These are phyloP conservation scores for Yamadazyma sp. DNA, from an alignment of 805 yeast genomes.

Conservation along the genomic window DNA sequence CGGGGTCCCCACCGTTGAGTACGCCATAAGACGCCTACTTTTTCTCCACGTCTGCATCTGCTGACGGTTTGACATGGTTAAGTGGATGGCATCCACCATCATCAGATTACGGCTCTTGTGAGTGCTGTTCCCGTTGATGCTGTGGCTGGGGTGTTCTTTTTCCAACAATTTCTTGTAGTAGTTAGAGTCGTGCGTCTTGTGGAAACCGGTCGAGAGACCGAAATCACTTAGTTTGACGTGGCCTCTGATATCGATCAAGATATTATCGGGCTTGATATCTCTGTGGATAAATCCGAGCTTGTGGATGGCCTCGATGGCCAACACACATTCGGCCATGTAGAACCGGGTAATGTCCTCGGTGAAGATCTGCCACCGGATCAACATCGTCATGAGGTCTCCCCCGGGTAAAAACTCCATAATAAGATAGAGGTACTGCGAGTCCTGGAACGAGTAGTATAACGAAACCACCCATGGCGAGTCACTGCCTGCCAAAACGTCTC, in stretches of 20 bases:
- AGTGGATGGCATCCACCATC: slow-evolving; percentile 91
- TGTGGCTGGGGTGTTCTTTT: slow-evolving; percentile 37
- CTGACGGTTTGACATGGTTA: slow-evolving; percentile 92
- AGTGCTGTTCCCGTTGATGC: slow-evolving; percentile 14
- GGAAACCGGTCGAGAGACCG: slow-evolving; percentile 88
- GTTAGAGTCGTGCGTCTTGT: slow-evolving; percentile 85
- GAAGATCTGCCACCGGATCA: slow-evolving; percentile 90
- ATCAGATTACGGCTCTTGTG: slow-evolving; percentile 64
- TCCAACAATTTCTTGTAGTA: slow-evolving; percentile 82
- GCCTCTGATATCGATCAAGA: slow-evolving; percentile 76
- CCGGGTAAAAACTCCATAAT: slow-evolving; percentile 84
- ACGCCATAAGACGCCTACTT: slow-evolving; percentile 88
- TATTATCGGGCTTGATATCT: slow-evolving; percentile 97
- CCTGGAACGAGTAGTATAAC: slow-evolving; percentile 79
- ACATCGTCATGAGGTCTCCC: slow-evolving; percentile 91
- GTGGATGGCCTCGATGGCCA: slow-evolving; percentile 93
- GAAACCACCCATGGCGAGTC: slow-evolving; percentile 90
- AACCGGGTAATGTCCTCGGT: slow-evolving; percentile 91
- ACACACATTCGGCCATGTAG: slow-evolving; percentile 93
- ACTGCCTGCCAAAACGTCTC: slow-evolving; percentile 90
- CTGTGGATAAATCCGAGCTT: slow-evolving; percentile 92
- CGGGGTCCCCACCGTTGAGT: slow-evolving; percentile 95
- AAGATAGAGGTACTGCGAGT: slow-evolving; percentile 67
- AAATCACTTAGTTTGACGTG: slow-evolving; percentile 72
- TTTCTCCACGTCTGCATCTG: slow-evolving; percentile 97